A percentile compares a stretch with the other conserved stretches of the same genome.
Conservation (phyloP, 371 early-diverging fungal species). For the Apophysomyces trapeziformis region DNA sequence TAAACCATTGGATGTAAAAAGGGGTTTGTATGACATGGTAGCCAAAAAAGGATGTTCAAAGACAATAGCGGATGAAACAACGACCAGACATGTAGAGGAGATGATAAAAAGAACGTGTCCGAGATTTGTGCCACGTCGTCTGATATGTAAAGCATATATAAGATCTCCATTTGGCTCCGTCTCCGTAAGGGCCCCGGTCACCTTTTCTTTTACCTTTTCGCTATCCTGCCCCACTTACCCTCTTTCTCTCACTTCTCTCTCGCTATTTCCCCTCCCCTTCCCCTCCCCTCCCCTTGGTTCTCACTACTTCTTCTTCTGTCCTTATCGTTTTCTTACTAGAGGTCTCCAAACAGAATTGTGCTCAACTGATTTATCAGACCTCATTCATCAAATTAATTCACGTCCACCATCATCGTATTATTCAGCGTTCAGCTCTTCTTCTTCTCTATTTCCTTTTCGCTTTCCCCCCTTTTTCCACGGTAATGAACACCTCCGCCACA, state of each 20-base stretch:
- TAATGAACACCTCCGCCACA: conserved; percentile 5
- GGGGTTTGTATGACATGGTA: not conserved
- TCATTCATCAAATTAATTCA: no score
- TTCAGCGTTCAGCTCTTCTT: not conserved
- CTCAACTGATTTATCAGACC: no score
- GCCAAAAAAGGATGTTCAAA: conserved; percentile 6
- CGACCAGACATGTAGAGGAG: conserved; percentile 2
- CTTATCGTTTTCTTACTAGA: not conserved
- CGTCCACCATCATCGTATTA: no score
- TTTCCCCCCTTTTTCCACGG: not conserved
- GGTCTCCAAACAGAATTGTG: no score
- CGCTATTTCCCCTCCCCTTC: not conserved
- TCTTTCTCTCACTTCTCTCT: conserved; percentile 9
- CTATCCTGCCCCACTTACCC: conserved; percentile 11
- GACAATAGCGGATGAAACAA: conserved; percentile 12
- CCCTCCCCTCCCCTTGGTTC: not conserved
- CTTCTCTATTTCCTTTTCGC: not conserved
- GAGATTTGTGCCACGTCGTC: conserved; percentile 8
- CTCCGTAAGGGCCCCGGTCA: conserved; percentile 5
- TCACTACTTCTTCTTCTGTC: not conserved
- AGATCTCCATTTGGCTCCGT: conserved; percentile 4
- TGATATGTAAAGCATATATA: not conserved
- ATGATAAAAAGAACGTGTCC: not conserved
- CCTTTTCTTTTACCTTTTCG: conserved; percentile 10
- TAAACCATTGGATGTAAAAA: no score